These are phyloP conservation scores for Neopestalotiopsis sp. DNA, from an alignment of 2,329 filamentous ascomycete genomes.

Conservation along the genomic window DNA sequence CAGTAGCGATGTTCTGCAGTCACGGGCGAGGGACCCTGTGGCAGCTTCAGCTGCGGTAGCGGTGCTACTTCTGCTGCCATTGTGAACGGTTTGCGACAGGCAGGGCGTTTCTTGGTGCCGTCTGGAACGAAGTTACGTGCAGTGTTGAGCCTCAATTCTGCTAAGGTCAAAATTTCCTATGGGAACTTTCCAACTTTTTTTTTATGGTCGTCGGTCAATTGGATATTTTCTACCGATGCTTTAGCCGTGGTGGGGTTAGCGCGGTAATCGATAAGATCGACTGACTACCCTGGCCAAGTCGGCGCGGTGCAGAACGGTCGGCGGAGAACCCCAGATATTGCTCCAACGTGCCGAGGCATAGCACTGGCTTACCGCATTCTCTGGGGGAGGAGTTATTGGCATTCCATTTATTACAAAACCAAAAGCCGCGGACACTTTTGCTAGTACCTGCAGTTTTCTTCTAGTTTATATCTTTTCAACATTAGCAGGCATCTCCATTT, in stretches of 20 bases:
- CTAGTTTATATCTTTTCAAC: neutral
- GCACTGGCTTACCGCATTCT: neutral
- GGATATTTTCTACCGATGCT: constrained; percentile 14
- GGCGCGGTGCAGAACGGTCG: neutral
- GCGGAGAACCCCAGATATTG: neutral
- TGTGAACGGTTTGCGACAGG: constrained; percentile 24
- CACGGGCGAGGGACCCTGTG: constrained; percentile 79
- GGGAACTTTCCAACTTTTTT: constrained; percentile 18
- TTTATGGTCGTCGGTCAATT: constrained; percentile 21
- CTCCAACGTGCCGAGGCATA: constrained; percentile 7
- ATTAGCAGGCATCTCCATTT: neutral
- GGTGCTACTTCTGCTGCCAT: constrained; percentile 90
- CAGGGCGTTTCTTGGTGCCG: neutral
- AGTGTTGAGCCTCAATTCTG: constrained; percentile 3
- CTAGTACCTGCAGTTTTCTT: neutral
- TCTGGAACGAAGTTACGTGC: neutral
- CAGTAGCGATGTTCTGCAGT: constrained; percentile 96
- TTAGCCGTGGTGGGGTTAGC: constrained; percentile 4
- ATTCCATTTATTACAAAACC: neutral
- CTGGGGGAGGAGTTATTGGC: neutral
- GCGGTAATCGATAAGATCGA: neutral
- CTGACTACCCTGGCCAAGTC: neutral
- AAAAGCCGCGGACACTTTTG: neutral
- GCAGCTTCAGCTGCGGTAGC: constrained; percentile 80
- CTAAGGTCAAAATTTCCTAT: constrained; percentile 7